These are phyloP conservation scores for Penicillium herquei DNA, from an alignment of 495 filamentous ascomycete species.

Conservation along the genomic window DNA sequence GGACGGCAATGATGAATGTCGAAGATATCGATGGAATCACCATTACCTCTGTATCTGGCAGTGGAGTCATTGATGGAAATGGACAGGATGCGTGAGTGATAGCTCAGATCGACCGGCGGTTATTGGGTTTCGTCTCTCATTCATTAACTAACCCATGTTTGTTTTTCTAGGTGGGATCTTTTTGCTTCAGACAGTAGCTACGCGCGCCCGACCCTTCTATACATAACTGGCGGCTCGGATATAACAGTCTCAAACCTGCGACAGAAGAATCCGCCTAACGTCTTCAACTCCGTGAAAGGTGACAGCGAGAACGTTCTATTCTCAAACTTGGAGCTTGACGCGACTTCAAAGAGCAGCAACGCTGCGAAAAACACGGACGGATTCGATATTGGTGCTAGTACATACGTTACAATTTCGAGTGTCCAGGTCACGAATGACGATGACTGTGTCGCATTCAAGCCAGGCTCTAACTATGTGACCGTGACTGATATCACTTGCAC, in stretches of 20 bases:
- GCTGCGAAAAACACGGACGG: slow-evolving; percentile 43
- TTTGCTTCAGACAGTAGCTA: slow-evolving; percentile 38
- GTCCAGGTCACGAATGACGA: slow-evolving; percentile 43
- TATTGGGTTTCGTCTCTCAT: not conserved
- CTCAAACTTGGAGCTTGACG: slow-evolving; percentile 32
- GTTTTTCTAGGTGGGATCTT: slow-evolving; percentile 28
- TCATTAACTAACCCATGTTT: not conserved
- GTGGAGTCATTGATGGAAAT: slow-evolving; percentile 46
- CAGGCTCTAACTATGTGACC: slow-evolving; percentile 37
- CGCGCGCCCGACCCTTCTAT: slow-evolving; percentile 38
- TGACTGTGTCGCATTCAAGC: slow-evolving; percentile 48
- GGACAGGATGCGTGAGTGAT: slow-evolving; percentile 36
- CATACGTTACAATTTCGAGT: slow-evolving; percentile 34
- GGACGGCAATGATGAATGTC: slow-evolving; percentile 38
- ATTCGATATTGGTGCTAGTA: slow-evolving; percentile 45
- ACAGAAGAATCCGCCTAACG: slow-evolving; percentile 44
- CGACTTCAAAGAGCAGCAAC: slow-evolving; percentile 35
- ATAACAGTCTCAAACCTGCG: slow-evolving; percentile 33
- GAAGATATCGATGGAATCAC: slow-evolving; percentile 32
- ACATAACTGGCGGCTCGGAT: slow-evolving; percentile 36
- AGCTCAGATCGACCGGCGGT: not conserved
- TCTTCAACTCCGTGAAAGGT: slow-evolving; percentile 41
- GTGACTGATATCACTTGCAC: slow-evolving; percentile 37
- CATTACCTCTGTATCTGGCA: slow-evolving; percentile 37
- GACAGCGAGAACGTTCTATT: slow-evolving; percentile 29